Base-by-base conservation (phyloP, 129 eudicot species). In the Pittosporum tobira region DNA sequence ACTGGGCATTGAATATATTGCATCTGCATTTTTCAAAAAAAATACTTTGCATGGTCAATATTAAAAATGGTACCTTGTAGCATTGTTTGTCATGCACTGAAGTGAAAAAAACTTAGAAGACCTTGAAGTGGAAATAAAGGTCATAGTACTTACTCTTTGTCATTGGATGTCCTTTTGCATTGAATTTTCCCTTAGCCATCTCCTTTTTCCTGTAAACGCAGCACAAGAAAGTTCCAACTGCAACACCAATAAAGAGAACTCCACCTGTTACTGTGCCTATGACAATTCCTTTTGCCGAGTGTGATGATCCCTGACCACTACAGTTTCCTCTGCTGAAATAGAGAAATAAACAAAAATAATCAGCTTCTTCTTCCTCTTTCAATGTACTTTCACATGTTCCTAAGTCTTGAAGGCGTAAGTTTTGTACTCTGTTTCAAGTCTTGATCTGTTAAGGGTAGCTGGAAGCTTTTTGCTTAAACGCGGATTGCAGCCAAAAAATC, bases 401-500 rank as follows among this genome's bases (percentile, higher is more conserved):
- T 59, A 43, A 25, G n/a, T 18, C 62, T 8, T 72, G 5, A 62
- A 51, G 31, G 54, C 42, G 47, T 37, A 57, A 68, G 36, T 38
- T 62, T 62, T 82, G 59, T 86, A 87, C 95, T 87, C 91, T 74
- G 95, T 82, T 24, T 58, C 57, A 64, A 87, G 64, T 63, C 46
- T 79, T 59, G 84, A 63, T 65, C 74, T 70, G 59, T 77, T 60
- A 18, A 66, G 61, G 68, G 65, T 65, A 53, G 62, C 57, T 13
- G 84, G 77, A 64, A 79, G 74, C 61, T 70, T 73, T 69, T 60
- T 71, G 69, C 61, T 73, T 63, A 82, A 46, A 55, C 69, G 55
- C 24, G 52, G 50, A 75, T 82, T 87, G 90, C 95, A 82, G 55
- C 91, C 88, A 30, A 71, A 87, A 60, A 79, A 74, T 53, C 95